Conservation (phyloP, 495 filamentous ascomycete genomes). For the Talaromyces stipitatus region DNA sequence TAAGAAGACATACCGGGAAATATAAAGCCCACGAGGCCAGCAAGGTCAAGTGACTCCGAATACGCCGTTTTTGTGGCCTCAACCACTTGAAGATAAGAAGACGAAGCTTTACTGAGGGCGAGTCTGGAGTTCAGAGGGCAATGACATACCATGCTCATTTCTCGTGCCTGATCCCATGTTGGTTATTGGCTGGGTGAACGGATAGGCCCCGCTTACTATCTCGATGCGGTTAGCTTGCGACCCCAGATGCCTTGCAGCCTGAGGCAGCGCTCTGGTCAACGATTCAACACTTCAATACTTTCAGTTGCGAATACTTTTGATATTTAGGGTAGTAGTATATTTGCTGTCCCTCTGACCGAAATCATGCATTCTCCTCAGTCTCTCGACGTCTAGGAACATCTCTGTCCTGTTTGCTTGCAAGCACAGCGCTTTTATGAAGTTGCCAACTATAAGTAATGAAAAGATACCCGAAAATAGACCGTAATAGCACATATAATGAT, state of each 20-base stretch:
- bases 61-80: not conserved
- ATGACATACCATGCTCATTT: conserved; percentile 4
- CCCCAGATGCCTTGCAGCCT: not conserved
- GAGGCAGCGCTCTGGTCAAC: not conserved
- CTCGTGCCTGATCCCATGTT: conserved; percentile 1
- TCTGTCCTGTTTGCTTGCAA: not conserved
- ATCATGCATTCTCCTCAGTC: not conserved
- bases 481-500: not conserved
- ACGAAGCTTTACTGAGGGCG: not conserved
- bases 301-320: too few species aligned
- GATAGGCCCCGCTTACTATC: not conserved
- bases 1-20: not conserved
- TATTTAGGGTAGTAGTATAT: not conserved
- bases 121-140: not conserved
- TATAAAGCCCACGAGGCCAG: not conserved
- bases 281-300: not conserved
- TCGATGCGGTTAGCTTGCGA: not conserved
- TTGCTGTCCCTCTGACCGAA: not conserved
- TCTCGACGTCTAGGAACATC: not conserved
- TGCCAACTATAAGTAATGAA: not conserved
- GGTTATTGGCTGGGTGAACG: not conserved
- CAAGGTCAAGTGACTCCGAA: not conserved
- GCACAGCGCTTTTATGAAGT: not conserved
- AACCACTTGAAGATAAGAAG: not conserved
- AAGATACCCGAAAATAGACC: conserved; percentile 5